Percentiles rank a stretch among this genome's conserved stretches.
These are phyloP conservation scores for Ogataea methanolica DNA, from an alignment of 805 yeast genomes.

Conservation along the genomic window DNA sequence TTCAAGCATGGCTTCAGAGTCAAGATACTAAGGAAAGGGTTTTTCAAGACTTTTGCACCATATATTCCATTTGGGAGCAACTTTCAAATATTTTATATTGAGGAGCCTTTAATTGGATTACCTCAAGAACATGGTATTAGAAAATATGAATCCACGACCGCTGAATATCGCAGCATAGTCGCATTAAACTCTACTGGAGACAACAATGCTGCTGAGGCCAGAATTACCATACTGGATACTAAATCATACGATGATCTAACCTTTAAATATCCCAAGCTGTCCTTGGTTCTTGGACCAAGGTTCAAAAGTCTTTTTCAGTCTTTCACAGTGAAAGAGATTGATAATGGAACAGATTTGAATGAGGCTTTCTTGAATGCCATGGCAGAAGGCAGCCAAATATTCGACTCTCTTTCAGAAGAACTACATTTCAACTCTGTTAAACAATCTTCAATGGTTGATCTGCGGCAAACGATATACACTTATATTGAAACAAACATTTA, in stretches of 20 bases:
- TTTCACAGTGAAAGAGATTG: conserved; percentile 30
- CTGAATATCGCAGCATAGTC: neutral
- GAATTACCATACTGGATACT: neutral
- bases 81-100: conserved; percentile 55
- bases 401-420: conserved; percentile 29
- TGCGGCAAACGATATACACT: conserved; percentile 53
- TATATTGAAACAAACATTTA: conserved; percentile 70
- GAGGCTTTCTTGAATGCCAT: conserved; percentile 26
- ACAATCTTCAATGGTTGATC: conserved; percentile 29
- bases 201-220: neutral
- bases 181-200: neutral
- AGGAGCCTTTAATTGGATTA: conserved; percentile 48
- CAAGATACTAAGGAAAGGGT: conserved; percentile 39
- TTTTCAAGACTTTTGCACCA: conserved; percentile 52
- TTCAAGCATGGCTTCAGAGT: conserved; percentile 43
- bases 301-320: conserved; percentile 35
- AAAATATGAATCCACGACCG: neutral
- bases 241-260: conserved; percentile 35
- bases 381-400: conserved; percentile 29
- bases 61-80: conserved; percentile 54
- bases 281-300: conserved; percentile 34
- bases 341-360: conserved; percentile 25
- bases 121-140: conserved; percentile 21
- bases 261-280: conserved; percentile 34
- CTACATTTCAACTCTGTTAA: conserved; percentile 23